These are phyloP conservation scores for Scopulariopsis brevicaulis DNA, from an alignment of 2,329 filamentous ascomycete genomes.

Conservation along the genomic window DNA sequence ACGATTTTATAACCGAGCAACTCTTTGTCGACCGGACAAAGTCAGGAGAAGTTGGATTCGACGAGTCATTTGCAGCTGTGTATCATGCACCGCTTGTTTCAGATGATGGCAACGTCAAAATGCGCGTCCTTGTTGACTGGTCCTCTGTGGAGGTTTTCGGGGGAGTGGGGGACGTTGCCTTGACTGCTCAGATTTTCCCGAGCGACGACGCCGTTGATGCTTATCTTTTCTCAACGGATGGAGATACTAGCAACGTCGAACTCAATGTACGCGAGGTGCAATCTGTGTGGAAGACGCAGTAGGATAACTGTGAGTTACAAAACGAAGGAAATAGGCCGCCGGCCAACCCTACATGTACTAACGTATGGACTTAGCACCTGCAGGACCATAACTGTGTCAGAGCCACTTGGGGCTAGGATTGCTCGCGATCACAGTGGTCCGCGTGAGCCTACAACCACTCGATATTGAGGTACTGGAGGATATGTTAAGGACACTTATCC, in stretches of 20 bases:
- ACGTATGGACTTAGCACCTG: background rate
- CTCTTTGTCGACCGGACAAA: conserved; percentile 2
- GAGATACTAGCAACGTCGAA: background rate
- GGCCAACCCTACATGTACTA: background rate
- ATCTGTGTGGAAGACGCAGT: background rate
- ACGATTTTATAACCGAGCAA: conserved; percentile 1
- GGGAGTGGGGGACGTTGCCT: background rate
- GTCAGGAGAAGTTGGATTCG: conserved; percentile 2
- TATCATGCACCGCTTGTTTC: conserved; percentile 2
- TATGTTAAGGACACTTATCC: no score
- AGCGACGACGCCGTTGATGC: background rate
- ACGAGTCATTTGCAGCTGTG: conserved; percentile 1
- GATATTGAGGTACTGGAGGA: no score
- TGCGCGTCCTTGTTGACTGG: conserved; percentile 6
- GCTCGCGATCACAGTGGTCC: no score
- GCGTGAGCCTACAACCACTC: no score
- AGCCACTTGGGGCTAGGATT: no score
- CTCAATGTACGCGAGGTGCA: background rate
- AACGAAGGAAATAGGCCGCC: background rate
- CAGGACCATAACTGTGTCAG: no score
- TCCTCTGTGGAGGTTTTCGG: conserved; percentile 6
- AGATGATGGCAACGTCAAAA: background rate
- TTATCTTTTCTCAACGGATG: conserved; percentile 3
- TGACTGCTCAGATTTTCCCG: conserved; percentile 5
- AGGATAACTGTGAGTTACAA: background rate